These are phyloP conservation scores for Phlyctochytrium planicorne DNA, from an alignment of 192 early-diverging fungal species.

Conservation along the genomic window DNA sequence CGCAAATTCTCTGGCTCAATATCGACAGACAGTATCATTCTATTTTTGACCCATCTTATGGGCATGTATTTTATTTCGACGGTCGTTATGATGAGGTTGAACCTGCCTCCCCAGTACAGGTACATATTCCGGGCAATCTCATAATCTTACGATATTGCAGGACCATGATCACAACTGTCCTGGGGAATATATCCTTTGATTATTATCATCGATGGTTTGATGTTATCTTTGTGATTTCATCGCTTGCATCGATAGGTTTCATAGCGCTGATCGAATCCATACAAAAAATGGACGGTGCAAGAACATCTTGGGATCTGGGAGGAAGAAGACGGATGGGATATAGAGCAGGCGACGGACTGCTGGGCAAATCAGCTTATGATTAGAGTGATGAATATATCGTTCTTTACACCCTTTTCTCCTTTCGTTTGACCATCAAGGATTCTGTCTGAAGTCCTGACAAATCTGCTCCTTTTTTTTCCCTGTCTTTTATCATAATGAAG, in stretches of 20 bases:
- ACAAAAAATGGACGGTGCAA: background rate
- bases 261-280: conserved; percentile 31
- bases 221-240: conserved; percentile 84
- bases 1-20: conserved; percentile 57
- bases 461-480: too few species aligned
- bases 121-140: conserved; percentile 10
- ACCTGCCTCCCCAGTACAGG: conserved; percentile 79
- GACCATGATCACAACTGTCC: conserved; percentile 73
- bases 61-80: conserved; percentile 91
- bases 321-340: background rate
- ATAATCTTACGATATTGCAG: conserved; percentile 19
- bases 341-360: background rate
- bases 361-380: conserved; percentile 1
- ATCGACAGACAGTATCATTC: conserved; percentile 71
- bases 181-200: conserved; percentile 82
- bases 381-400: too few species aligned
- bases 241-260: conserved; percentile 66
- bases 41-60: conserved; percentile 85
- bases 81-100: conserved; percentile 90
- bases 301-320: conserved; percentile 2
- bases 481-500: too few species aligned
- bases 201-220: conserved; percentile 96
- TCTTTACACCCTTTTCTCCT: too few species aligned
- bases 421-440: too few species aligned
- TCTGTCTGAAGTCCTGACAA: too few species aligned